Evolutionary conservation across 352 stramenopile species (phyloP).

Genomic region (Pythium brassicae): DNA sequence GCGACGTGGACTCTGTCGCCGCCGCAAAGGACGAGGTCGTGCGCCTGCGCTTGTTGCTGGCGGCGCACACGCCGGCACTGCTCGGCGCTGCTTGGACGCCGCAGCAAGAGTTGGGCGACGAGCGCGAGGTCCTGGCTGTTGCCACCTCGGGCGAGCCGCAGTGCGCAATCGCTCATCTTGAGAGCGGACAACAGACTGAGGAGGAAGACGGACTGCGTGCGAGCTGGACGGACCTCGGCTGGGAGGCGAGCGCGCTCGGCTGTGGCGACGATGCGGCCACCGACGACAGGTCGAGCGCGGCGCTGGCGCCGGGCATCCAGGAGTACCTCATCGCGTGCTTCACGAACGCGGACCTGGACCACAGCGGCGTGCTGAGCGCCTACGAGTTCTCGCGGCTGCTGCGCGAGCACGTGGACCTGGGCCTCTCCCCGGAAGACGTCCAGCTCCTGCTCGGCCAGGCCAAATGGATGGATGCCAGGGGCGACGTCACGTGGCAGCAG

Average conservation of each 20-base stretch:
- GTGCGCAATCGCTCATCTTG: not conserved
- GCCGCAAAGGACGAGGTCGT: conserved; percentile 19
- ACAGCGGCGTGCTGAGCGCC: conserved; percentile 18
- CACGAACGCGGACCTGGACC: conserved; percentile 17
- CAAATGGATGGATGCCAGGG: conserved; percentile 10
- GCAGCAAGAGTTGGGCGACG: not conserved
- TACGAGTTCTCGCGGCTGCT: conserved; percentile 19
- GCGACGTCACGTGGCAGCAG: conserved; percentile 18
- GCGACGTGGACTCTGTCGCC: conserved; percentile 18
- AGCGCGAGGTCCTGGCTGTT: not conserved
- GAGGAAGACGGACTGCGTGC: not conserved
- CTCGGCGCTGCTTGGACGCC: not conserved
- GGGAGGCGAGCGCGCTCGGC: not conserved
- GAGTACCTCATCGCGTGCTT: conserved; percentile 19
- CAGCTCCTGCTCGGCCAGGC: conserved; percentile 12
- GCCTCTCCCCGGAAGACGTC: conserved; percentile 18
- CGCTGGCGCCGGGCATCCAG: conserved; percentile 15
- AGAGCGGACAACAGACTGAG: conserved; percentile 5
- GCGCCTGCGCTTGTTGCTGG: conserved; percentile 10
- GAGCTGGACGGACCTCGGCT: not conserved
- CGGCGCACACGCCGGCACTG: conserved; percentile 1
- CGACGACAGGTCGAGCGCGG: not conserved
- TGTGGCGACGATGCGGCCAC: not conserved
- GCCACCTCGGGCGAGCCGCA: too few species aligned
- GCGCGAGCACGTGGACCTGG: conserved; percentile 15